These are phyloP conservation scores for Hirsutella rhossiliensis DNA, from an alignment of 2,329 filamentous ascomycete genomes.

Conservation along the genomic window DNA sequence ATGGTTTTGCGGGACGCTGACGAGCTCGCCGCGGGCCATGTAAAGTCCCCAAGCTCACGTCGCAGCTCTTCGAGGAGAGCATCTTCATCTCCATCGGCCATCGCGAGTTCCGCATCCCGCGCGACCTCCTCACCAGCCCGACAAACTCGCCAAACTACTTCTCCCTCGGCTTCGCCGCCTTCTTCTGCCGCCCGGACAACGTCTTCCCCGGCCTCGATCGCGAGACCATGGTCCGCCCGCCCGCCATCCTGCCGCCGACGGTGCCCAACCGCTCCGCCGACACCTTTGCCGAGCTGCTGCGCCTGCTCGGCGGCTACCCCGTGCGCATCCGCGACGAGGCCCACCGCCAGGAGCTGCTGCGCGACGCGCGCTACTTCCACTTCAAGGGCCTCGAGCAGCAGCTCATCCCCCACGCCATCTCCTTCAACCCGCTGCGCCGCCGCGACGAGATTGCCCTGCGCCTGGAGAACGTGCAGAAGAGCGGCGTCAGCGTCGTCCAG, in stretches of 20 bases:
- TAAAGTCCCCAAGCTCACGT: slow-evolving; percentile 73
- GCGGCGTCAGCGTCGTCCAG: slow-evolving; percentile 56
- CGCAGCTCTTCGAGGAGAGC: slow-evolving; percentile 80
- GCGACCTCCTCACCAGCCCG: slow-evolving; percentile 72
- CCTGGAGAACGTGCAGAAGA: slow-evolving; percentile 79
- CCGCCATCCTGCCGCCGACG: slow-evolving; percentile 70
- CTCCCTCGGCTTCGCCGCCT: slow-evolving; percentile 76
- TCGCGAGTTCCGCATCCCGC: slow-evolving; percentile 77
- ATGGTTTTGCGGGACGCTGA: background rate
- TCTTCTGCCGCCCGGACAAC: slow-evolving; percentile 70
- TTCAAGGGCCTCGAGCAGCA: slow-evolving; percentile 85
- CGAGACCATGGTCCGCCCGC: slow-evolving; percentile 68
- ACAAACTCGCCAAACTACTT: slow-evolving; percentile 96
- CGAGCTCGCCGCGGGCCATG: background rate
- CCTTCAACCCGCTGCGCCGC: slow-evolving; percentile 57
- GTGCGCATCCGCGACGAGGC: slow-evolving; percentile 62
- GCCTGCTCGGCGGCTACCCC: slow-evolving; percentile 73
- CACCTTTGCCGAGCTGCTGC: slow-evolving; percentile 71
- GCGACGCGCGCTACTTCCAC: slow-evolving; percentile 87
- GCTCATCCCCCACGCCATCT: slow-evolving; percentile 65
- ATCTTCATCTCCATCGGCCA: slow-evolving; percentile 89
- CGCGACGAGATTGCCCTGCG: slow-evolving; percentile 67
- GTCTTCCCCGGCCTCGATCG: slow-evolving; percentile 79
- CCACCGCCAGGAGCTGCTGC: slow-evolving; percentile 65
- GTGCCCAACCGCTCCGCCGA: slow-evolving; percentile 76